Conservation (phyloP, 345 rosid species). For the Sapria himalayana region DNA sequence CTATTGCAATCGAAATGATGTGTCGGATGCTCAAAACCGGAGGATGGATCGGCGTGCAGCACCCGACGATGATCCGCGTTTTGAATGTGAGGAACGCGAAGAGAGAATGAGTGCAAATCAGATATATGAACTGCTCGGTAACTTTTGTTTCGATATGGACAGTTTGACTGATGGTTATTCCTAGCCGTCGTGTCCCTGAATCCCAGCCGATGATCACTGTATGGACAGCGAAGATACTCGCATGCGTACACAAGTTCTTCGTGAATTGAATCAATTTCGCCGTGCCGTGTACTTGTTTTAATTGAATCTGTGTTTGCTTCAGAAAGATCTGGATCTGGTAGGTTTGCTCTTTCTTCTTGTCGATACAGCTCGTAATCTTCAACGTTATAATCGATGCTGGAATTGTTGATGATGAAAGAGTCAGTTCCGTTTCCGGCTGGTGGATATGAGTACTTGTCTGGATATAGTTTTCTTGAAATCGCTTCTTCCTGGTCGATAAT, state of each 20-base stretch:
- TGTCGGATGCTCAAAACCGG: conserved; percentile 7
- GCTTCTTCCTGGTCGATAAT: conserved; percentile 57
- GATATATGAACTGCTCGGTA: conserved; percentile 18
- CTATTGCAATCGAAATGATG: conserved; percentile 1
- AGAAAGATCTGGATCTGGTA: conserved; percentile 18
- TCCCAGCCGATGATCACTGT: conserved; percentile 23
- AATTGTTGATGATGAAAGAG: conserved; percentile 25
- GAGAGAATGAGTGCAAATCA: conserved; percentile 17
- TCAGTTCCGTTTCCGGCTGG: conserved; percentile 28
- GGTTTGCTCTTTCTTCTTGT: conserved; percentile 30
- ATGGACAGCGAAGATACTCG: conserved; percentile 37
- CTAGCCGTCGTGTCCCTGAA: conserved; percentile 39
- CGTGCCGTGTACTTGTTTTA: conserved; percentile 36
- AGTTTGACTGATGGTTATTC: conserved; percentile 51
- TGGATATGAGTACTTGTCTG: conserved; percentile 25
- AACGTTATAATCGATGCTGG: conserved; percentile 59
- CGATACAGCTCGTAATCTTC: conserved; percentile 22
- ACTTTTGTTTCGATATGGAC: conserved; percentile 16
- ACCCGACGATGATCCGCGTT: conserved; percentile 8
- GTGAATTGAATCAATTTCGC: conserved; percentile 13
- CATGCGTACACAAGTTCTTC: conserved; percentile 26
- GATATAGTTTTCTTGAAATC: conserved; percentile 38
- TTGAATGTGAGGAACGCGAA: conserved; percentile 21
- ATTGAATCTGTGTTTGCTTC: conserved; percentile 14
- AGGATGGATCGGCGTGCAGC: conserved; percentile 7